phyloP scores from a whole-genome alignment of 371 early-diverging fungal species.

The Batkoa obscura region DNA sequence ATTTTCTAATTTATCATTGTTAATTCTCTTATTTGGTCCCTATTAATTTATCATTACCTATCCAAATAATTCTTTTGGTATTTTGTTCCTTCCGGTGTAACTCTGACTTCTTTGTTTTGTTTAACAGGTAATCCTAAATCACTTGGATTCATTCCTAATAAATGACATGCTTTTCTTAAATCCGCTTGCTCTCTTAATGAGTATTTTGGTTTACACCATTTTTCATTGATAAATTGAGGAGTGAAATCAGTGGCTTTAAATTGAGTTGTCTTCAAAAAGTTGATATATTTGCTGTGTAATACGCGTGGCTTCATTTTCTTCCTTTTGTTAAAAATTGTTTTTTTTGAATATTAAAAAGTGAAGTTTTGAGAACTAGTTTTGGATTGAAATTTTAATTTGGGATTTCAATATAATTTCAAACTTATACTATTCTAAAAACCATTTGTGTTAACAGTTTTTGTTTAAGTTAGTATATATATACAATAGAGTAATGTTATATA shows the following conservation, averaged over 20 bases:
- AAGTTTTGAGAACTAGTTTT: too few species aligned
- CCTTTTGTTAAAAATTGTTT: too few species aligned
- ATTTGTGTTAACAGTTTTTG: too few species aligned
- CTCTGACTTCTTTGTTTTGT: conserved; percentile 7
- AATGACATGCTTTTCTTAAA: conserved; percentile 20
- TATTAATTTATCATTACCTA: conserved; percentile 11
- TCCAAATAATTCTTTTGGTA: conserved; percentile 18
- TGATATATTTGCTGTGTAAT: too few species aligned
- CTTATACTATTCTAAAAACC: too few species aligned
- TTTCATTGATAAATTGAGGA: conserved; percentile 14
- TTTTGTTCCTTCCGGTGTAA: conserved; percentile 26
- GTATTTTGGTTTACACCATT: conserved; percentile 17
- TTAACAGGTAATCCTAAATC: conserved; percentile 18
- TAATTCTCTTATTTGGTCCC: background rate
- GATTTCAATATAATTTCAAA: too few species aligned
- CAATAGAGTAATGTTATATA: too few species aligned
- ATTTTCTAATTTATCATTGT: conserved; percentile 6
- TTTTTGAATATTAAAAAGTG: too few species aligned
- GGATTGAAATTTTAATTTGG: too few species aligned
- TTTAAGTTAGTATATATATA: too few species aligned
- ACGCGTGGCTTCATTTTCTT: too few species aligned
- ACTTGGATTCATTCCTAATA: conserved; percentile 14
- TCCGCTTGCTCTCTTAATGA: conserved; percentile 21
- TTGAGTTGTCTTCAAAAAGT: too few species aligned
- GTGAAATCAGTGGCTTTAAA: background rate